Conservation (phyloP, 176 grass and related monocot species). For the Poa annua region DNA sequence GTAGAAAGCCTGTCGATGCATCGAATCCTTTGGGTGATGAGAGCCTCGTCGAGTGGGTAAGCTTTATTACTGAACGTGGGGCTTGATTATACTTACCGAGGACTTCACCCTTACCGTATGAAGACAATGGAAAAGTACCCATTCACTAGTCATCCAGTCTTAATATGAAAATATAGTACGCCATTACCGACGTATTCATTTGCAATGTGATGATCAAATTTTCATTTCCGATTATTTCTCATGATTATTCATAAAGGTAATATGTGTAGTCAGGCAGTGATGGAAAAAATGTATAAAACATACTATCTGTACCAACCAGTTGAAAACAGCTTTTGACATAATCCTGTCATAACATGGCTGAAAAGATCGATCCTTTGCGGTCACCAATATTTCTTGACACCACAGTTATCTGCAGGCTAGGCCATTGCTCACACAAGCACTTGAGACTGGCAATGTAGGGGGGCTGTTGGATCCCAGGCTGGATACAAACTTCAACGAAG, state of each 20-base stretch:
- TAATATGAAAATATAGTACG: neutral
- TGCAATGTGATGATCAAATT: neutral
- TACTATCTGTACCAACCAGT: neutral
- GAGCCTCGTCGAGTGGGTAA: slow-evolving; percentile 98
- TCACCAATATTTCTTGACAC: slow-evolving; percentile 26
- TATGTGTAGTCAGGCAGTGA: neutral
- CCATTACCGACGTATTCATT: neutral
- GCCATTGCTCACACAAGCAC: slow-evolving; percentile 60
- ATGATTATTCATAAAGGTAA: neutral
- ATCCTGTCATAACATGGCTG: neutral
- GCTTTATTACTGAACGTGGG: slow-evolving; percentile 17
- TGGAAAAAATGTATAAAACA: neutral
- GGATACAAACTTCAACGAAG: slow-evolving; percentile 54
- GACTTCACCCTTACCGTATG: neutral
- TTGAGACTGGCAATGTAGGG: slow-evolving; percentile 55
- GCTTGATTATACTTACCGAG: neutral
- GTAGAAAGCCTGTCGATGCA: slow-evolving; percentile 86
- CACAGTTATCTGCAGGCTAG: slow-evolving; percentile 62
- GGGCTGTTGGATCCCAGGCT: slow-evolving; percentile 63
- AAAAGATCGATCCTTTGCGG: neutral
- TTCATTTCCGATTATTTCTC: neutral
- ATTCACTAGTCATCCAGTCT: neutral
- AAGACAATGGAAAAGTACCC: neutral
- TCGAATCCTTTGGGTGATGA: slow-evolving; percentile 86
- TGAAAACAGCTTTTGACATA: slow-evolving; percentile 10